A percentile compares a stretch with the other conserved stretches of the same genome.
phyloP scores from a whole-genome alignment of 306 rosid genomes.

The Cucumis cinereus region DNA sequence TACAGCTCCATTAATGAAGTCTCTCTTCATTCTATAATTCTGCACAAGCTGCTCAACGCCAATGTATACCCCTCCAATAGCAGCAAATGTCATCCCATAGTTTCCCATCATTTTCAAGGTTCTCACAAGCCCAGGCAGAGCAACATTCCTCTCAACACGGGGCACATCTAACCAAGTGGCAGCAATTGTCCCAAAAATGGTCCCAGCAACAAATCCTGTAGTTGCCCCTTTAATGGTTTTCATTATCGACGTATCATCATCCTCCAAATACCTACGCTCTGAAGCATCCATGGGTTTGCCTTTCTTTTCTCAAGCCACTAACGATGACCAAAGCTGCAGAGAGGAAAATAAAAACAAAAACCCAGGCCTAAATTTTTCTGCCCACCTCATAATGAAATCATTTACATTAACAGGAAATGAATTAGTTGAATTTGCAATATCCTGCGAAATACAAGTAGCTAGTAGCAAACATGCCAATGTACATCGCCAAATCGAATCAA shows the following conservation, averaged over 20 bases:
- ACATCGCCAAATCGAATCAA: not conserved
- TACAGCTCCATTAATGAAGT: slow-evolving; percentile 84
- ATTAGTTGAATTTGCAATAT: not conserved
- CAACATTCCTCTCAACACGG: slow-evolving; percentile 92
- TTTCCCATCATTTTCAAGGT: slow-evolving; percentile 91
- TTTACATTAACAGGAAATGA: not conserved
- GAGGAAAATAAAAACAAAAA: not conserved
- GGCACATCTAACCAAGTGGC: slow-evolving; percentile 95
- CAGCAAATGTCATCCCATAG: slow-evolving; percentile 83
- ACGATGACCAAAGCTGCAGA: slow-evolving; percentile 4
- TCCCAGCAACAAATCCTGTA: slow-evolving; percentile 66
- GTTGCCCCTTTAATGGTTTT: slow-evolving; percentile 86
- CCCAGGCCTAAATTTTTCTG: not conserved
- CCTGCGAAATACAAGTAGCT: not conserved
- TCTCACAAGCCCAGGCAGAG: slow-evolving; percentile 85
- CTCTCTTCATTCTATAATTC: slow-evolving; percentile 74
- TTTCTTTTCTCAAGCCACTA: slow-evolving; percentile 5
- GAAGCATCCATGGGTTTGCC: slow-evolving; percentile 40
- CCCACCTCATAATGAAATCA: not conserved
- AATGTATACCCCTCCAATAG: slow-evolving; percentile 90
- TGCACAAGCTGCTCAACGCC: slow-evolving; percentile 85
- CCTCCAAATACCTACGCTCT: slow-evolving; percentile 89
- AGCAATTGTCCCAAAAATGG: slow-evolving; percentile 73
- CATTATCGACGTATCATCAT: slow-evolving; percentile 52
- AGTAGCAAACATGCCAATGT: not conserved